Base-by-base conservation (phyloP, 1,284 basidiomycete species). In the Ustilago sp. region DNA sequence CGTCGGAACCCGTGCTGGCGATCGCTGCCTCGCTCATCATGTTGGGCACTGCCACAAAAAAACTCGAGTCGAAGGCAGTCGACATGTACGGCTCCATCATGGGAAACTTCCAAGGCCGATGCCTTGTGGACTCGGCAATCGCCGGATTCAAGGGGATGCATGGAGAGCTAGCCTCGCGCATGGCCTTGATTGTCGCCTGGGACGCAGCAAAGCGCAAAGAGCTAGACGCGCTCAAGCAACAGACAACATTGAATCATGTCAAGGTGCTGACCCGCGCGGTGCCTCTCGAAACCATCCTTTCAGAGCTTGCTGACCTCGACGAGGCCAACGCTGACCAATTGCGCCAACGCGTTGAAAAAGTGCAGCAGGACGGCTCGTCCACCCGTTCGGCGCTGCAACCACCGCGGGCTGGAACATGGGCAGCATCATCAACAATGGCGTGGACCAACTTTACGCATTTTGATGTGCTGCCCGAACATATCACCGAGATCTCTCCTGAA, bases 361-460 rank as follows among this genome's bases (percentile, higher is more conserved):
- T 59, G 17, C 15, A 35, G 13, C 13, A 23, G 12, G 13, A 17
- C 9, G 17, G 13, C 28, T 48, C 2, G 28, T n/a, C 39, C 39
- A 15, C 6, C 15, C 15, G 1, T 17, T 1, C 0, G 23, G 23
- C 23, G 0, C 23, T 28, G 23, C 23, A 28, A 28, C 2, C 3
- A 28, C 23, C 2, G 3, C 3, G 0, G 17, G 13, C 13, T 41
- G 39, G 11, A 41, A 43, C 23, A 28, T 28, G 0, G 3, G 23
- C 23, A 28, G 2, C 3, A 3, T 3, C 23, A 28, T 28, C 23
- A 28, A 28, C 23, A 28, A 2, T 28, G 23, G 52, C 53, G 0
- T 74, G 62, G 62, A 50, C 35, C 4, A 23, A 74, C 36, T 68
- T 53, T n/a, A 68, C 59, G 12, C 71, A 74, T 31, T 64, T 73